Evolutionary conservation across 2,329 filamentous ascomycete species (phyloP), one percentile per base, ranked within the genome.

Genomic region (Stachybotrys chlorohalonatus): DNA sequence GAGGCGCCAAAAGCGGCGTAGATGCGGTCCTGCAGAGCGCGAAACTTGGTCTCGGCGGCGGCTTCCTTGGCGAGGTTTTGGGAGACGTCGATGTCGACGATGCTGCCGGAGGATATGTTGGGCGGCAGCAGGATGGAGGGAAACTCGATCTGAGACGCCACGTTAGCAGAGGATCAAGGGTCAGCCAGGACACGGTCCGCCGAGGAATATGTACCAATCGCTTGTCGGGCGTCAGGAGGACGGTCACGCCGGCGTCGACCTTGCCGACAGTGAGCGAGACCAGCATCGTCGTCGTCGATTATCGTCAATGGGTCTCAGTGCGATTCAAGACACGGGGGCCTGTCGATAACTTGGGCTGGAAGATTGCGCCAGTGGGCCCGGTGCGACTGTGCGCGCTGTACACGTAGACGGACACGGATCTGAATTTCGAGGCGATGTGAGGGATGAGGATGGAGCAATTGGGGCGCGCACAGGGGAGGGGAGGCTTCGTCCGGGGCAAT

Each of bases 211-310:
- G 67, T 83, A 96, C 93, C 65, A 99, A 81, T 69, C 94, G 87
- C 75, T 97, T 97, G 73, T 99, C 94, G 69, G 95, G 89, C 51
- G 94, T 99, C 67, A 99, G 78, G 54, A 99, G 86, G 58, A 99
- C 94, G 52, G 94, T 95, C 69, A 99, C 93, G 74, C 94, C 94
- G 66, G 94, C 94, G 74, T 99, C 94, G 74, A 99, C 94, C 78
- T 99, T 99, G 79, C 94, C 94, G 73, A 99, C 94, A 52, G 93
- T 97, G 69, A 99, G 82, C 62, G 94, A 97, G 74, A 99, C 90
- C 68, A 97, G 82, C 94, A 99, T 97, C 36, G 36, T 42, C 24
- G 24, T 24, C 24, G 24, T 24, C 2, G 36, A 42, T 13, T 42
- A 42, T 42, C 13, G 13, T 42, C 36, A 13, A 9, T 13, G 8